Conservation (phyloP, 306 rosid genomes). For the Citrullus colocynthis region DNA sequence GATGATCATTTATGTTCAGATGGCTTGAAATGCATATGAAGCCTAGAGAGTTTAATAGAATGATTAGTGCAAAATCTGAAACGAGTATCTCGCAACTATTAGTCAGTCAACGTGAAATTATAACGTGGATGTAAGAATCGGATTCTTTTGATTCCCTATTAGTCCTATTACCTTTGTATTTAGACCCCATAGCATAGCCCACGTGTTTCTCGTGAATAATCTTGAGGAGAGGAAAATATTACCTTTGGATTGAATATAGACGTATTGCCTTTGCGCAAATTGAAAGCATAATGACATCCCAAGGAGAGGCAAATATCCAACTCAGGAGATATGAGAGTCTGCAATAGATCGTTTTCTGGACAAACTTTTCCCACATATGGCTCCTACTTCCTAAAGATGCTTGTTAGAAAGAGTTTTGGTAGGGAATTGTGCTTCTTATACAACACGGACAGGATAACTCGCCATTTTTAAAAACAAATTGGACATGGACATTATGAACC, state of each 20-base stretch:
- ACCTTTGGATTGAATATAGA: neutral
- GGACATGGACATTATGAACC: too few species aligned
- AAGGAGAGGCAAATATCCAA: neutral
- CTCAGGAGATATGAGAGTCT: neutral
- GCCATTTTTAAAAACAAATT: too few species aligned
- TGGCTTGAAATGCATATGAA: neutral
- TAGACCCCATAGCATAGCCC: neutral
- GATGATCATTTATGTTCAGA: neutral
- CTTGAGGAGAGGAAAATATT: neutral
- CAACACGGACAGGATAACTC: too few species aligned
- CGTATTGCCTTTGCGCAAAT: neutral
- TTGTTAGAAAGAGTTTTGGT: neutral
- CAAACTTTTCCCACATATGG: neutral
- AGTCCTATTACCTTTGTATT: neutral
- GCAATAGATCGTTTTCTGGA: neutral
- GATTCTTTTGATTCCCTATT: neutral
- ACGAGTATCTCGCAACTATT: neutral
- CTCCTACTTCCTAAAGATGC: neutral
- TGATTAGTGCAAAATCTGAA: neutral
- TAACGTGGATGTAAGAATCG: neutral
- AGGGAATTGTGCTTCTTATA: neutral
- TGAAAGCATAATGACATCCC: neutral
- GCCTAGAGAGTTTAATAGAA: neutral
- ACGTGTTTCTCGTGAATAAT: neutral
- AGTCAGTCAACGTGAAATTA: neutral